Base-by-base conservation (phyloP, 768 basidiomycete species). In the Mycena olivaceomarginata region DNA sequence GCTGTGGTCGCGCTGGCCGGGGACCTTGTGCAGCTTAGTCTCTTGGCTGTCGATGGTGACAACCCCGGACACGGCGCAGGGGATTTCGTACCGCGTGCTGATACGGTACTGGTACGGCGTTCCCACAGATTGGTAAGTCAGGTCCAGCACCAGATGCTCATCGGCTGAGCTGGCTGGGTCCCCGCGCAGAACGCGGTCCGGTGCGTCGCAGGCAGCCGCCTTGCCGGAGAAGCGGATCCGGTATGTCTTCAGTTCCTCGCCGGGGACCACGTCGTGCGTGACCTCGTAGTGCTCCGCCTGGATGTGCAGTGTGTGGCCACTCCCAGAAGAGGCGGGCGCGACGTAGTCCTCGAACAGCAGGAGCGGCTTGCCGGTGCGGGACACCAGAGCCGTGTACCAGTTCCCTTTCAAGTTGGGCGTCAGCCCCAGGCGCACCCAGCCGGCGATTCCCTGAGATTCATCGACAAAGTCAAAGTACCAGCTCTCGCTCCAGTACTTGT, bases 341-440 rank as follows among this genome's bases (percentile, higher is more conserved):
- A 85, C 62, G 81, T 84, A 77, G 81, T 81, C 12, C 80, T 85
- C 72, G 81, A 81, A 48, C 66, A 67, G 48, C 66, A 67, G 48
- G 48, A 67, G 66, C 48, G 66, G 66, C 66, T 67, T 67, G 22
- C 66, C 66, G 48, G 66, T 45, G n/a, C 66, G 66, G 31, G 66
- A 67, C 48, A 67, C 66, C 66, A 67, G 66, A 31, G 48, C 66
- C 66, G 48, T 39, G 66, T 67, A 67, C 66, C 66, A 67, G 66
- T 67, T 67, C 66, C 66, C 46, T 53, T 67, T 67, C 66, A 67
- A 67, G 66, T 67, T 67, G 31, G 66, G 66, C 9, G 66, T 67
- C 66, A 67, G 48, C 48, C 66, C 66, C 48, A 67, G n/a, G 48
- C 66, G 66, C 66, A 67, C 66, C 66, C 66, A 67, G 66, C 66